A percentile compares a stretch with the other conserved stretches of the same genome.
Evolutionary conservation across 768 basidiomycete species (phyloP).

Genomic region (Tulasnella sp.): DNA sequence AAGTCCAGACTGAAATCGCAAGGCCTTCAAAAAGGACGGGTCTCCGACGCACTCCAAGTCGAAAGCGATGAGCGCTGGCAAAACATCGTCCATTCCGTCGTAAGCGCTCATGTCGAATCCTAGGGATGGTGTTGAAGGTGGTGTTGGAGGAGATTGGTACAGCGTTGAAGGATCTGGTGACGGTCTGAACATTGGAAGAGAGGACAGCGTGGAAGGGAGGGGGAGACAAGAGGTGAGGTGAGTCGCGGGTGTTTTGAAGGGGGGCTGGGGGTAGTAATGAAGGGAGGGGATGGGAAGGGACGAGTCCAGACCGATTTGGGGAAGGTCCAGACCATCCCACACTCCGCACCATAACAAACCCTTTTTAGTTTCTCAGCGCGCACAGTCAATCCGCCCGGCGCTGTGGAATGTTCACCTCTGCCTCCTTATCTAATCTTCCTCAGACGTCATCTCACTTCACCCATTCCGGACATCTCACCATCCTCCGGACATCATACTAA

Average conservation of each 20-base stretch:
- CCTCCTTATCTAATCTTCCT: not conserved
- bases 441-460: not conserved
- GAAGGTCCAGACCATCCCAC: not conserved
- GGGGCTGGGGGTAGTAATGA: no score
- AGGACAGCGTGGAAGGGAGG: not conserved
- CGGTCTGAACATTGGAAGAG: not conserved
- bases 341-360: not conserved
- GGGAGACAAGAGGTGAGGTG: not conserved
- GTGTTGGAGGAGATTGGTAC: not conserved
- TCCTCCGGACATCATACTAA: not conserved
- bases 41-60: conserved; percentile 58
- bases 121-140: not conserved
- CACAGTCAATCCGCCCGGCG: not conserved
- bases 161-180: not conserved
- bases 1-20: not conserved
- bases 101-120: not conserved
- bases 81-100: conserved; percentile 6
- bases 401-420: not conserved
- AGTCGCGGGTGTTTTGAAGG: not conserved
- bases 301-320: not conserved
- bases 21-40: not conserved
- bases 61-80: conserved; percentile 63
- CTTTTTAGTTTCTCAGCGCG: not conserved
- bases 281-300: not conserved
- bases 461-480: no score